phyloP scores from a whole-genome alignment of 768 basidiomycete genomes.

The Collybiopsis luxurians region DNA sequence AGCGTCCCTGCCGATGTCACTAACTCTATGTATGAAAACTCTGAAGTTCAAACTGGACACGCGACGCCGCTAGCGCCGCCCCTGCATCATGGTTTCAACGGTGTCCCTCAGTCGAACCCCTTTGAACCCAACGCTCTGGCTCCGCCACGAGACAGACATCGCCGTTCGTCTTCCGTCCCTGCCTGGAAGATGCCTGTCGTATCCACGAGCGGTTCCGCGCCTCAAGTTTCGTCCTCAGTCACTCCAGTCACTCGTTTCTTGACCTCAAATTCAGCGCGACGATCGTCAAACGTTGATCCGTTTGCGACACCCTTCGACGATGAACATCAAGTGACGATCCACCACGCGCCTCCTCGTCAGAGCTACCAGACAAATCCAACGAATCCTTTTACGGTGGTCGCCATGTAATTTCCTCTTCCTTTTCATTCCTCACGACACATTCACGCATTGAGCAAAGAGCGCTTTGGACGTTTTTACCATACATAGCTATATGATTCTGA shows the following conservation, averaged over 20 bases:
- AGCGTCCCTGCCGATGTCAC: slow-evolving; percentile 35
- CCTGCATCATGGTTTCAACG: slow-evolving; percentile 38
- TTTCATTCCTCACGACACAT: background rate
- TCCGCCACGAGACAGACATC: slow-evolving; percentile 15
- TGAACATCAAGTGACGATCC: slow-evolving; percentile 41
- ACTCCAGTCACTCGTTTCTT: slow-evolving; percentile 45
- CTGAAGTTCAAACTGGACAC: slow-evolving; percentile 12
- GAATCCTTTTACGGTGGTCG: slow-evolving; percentile 46
- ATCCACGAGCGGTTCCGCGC: too few species aligned
- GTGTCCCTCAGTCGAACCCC: background rate
- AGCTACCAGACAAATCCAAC: slow-evolving; percentile 34
- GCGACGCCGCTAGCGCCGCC: slow-evolving; percentile 31
- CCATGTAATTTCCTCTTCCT: slow-evolving; percentile 13
- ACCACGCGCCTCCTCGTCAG: slow-evolving; percentile 33
- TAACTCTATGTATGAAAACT: slow-evolving; percentile 20
- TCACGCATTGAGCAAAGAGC: background rate
- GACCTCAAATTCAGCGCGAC: slow-evolving; percentile 40
- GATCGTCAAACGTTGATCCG: slow-evolving; percentile 44
- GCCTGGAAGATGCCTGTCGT: slow-evolving; percentile 15
- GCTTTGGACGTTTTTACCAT: background rate
- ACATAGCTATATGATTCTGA: too few species aligned
- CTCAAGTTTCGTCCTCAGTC: slow-evolving; percentile 12
- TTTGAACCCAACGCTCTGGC: slow-evolving; percentile 12
- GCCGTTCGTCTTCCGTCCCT: slow-evolving; percentile 20
- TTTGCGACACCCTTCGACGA: slow-evolving; percentile 83